Conservation (phyloP, 306 rosid species). For the Cucumis sativus region DNA sequence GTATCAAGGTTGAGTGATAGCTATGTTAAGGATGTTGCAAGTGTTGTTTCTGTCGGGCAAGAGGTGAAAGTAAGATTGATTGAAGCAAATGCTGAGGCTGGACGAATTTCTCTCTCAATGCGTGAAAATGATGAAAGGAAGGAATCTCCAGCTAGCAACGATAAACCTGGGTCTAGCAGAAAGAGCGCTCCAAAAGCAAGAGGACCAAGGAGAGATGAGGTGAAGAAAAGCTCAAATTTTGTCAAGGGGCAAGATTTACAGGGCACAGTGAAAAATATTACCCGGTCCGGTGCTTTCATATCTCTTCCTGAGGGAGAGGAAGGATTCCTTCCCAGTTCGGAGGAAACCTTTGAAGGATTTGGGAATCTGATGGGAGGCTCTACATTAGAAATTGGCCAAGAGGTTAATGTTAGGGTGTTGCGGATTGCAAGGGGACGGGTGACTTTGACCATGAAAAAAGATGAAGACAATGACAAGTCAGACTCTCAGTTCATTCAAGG, state of each 20-base stretch:
- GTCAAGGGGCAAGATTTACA: conserved; percentile 62
- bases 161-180: conserved; percentile 47
- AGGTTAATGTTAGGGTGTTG: conserved; percentile 69
- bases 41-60: conserved; percentile 90
- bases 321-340: conserved; percentile 77
- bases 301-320: conserved; percentile 98
- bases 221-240: conserved; percentile 44
- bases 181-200: conserved; percentile 40
- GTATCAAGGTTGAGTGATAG: conserved; percentile 82
- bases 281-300: conserved; percentile 73
- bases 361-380: conserved; percentile 63
- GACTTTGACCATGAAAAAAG: conserved; percentile 94
- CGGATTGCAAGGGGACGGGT: conserved; percentile 66
- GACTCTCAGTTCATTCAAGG: conserved; percentile 35
- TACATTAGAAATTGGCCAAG: conserved; percentile 64
- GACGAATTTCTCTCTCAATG: conserved; percentile 89
- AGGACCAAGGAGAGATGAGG: conserved; percentile 36
- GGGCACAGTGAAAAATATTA: conserved; percentile 76
- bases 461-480: conserved; percentile 33
- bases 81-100: conserved; percentile 67
- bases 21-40: conserved; percentile 73
- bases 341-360: conserved; percentile 67
- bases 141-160: conserved; percentile 32
- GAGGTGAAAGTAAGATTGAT: conserved; percentile 85
- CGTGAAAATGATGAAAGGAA: conserved; percentile 52